Percentiles rank a stretch among this genome's conserved stretches.
Evolutionary conservation across 192 early-diverging fungal genomes (phyloP).

Genomic region (Coemansia javaensis): DNA sequence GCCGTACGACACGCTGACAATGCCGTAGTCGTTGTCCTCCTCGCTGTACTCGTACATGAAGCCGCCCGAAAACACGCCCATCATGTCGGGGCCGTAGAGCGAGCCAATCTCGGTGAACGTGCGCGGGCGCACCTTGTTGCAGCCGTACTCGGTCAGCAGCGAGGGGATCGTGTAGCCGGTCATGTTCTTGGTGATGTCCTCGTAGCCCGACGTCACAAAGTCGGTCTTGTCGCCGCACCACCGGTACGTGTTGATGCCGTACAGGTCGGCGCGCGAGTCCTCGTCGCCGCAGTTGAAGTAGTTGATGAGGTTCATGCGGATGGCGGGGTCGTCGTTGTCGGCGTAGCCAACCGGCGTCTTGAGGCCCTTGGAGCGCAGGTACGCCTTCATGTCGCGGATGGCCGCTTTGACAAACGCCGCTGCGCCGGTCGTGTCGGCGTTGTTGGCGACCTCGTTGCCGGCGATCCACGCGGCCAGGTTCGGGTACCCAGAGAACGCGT

Average conservation of each 20-base stretch:
- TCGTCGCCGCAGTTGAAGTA: conserved; percentile 69
- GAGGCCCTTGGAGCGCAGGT: conserved; percentile 49
- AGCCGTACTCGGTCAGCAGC: conserved; percentile 71
- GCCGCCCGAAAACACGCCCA: conserved; percentile 59
- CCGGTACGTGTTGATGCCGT: conserved; percentile 68
- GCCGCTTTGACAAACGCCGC: conserved; percentile 64
- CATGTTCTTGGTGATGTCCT: conserved; percentile 61
- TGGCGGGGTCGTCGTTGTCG: conserved; percentile 63
- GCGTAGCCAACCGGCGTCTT: conserved; percentile 69
- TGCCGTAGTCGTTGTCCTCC: conserved; percentile 67
- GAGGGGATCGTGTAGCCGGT: conserved; percentile 61
- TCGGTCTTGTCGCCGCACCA: conserved; percentile 61
- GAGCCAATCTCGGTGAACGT: conserved; percentile 62
- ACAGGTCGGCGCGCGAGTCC: conserved; percentile 63
- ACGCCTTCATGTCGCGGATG: conserved; percentile 63
- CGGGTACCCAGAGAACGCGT: conserved; percentile 60
- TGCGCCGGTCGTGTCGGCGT: conserved; percentile 56
- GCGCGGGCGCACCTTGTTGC: conserved; percentile 63
- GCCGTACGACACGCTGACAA: conserved; percentile 56
- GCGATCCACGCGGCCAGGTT: conserved; percentile 66
- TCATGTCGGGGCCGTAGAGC: conserved; percentile 67
- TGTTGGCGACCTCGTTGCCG: conserved; percentile 73
- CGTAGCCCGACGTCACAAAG: conserved; percentile 66
- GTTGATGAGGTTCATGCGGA: conserved; percentile 59
- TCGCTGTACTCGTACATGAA: conserved; percentile 73